These are phyloP conservation scores for Fraxinus ornus DNA, from an alignment of 305 asterid genomes.

Conservation along the genomic window DNA sequence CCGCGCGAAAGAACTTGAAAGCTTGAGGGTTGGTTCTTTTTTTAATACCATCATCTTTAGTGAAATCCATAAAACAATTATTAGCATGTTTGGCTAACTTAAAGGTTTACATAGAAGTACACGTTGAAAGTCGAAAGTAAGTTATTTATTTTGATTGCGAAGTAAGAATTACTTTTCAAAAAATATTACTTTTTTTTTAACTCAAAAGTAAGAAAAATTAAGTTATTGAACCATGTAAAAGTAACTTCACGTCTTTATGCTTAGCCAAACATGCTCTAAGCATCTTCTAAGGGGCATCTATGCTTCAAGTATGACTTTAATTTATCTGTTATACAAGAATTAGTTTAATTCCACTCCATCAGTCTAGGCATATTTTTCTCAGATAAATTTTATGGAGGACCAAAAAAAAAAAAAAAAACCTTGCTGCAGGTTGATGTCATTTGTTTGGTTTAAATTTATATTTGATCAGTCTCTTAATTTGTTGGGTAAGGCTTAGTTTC, in stretches of 20 bases:
- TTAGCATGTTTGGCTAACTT: background rate
- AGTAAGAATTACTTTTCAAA: background rate
- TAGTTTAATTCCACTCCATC: background rate
- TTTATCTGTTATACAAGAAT: background rate
- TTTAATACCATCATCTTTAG: constrained; percentile 1
- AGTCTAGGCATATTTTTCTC: background rate
- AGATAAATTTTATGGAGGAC: background rate
- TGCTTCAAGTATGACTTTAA: constrained; percentile 1
- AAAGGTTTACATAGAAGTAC: background rate
- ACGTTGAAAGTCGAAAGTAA: background rate
- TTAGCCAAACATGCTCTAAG: background rate
- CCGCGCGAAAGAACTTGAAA: constrained; percentile 68
- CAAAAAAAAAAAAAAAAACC: background rate
- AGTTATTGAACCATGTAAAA: background rate
- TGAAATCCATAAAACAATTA: background rate
- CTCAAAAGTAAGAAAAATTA: background rate
- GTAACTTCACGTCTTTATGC: background rate
- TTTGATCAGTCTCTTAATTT: background rate
- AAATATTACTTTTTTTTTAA: background rate
- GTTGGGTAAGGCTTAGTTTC: background rate
- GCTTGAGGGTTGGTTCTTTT: constrained; percentile 52
- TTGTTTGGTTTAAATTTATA: background rate
- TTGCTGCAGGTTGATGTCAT: background rate
- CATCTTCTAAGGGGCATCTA: background rate
- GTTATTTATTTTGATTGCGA: background rate